phyloP scores from a whole-genome alignment of 2,329 filamentous ascomycete genomes.

The Microthyrium microscopicum region DNA sequence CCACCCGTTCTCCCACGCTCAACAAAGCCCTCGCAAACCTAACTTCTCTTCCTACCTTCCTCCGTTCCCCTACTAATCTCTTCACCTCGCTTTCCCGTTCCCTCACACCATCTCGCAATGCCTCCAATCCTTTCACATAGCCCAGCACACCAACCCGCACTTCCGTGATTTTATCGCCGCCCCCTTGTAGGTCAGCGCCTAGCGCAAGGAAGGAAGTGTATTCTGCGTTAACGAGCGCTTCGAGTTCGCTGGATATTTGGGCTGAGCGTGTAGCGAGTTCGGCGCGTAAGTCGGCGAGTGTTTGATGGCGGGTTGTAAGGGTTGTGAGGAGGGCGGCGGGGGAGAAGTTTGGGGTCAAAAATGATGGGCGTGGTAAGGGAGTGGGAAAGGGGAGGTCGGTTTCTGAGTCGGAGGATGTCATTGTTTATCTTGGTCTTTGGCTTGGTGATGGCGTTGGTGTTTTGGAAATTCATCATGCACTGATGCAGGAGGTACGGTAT shows the following conservation, averaged over 20 bases:
- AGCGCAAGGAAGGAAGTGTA: conserved; percentile 82
- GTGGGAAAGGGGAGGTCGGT: conserved; percentile 75
- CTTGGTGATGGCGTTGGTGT: conserved; percentile 29
- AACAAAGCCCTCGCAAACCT: conserved; percentile 45
- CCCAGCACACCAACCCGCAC: conserved; percentile 74
- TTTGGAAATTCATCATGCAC: conserved; percentile 21
- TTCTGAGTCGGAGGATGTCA: conserved; percentile 32
- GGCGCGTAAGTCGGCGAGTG: conserved; percentile 76
- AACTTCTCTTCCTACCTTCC: conserved; percentile 44
- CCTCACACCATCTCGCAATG: conserved; percentile 49
- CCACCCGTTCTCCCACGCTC: conserved; percentile 47
- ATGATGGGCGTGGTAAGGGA: conserved; percentile 67
- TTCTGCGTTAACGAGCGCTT: conserved; percentile 90
- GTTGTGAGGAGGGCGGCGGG: conserved; percentile 70
- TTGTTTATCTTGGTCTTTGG: conserved; percentile 32
- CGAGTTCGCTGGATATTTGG: conserved; percentile 65
- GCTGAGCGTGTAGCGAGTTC: conserved; percentile 72
- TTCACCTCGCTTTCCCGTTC: conserved; percentile 47
- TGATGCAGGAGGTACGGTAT: too few relatives aligned
- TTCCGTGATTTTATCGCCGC: conserved; percentile 82
- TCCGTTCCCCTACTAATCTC: conserved; percentile 48
- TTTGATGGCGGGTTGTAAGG: conserved; percentile 77
- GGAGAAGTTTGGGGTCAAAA: conserved; percentile 61
- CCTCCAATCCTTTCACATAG: conserved; percentile 67
- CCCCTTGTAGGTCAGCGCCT: conserved; percentile 65